Conservation (phyloP, 2,329 filamentous ascomycete species). For the Alternaria panax region DNA sequence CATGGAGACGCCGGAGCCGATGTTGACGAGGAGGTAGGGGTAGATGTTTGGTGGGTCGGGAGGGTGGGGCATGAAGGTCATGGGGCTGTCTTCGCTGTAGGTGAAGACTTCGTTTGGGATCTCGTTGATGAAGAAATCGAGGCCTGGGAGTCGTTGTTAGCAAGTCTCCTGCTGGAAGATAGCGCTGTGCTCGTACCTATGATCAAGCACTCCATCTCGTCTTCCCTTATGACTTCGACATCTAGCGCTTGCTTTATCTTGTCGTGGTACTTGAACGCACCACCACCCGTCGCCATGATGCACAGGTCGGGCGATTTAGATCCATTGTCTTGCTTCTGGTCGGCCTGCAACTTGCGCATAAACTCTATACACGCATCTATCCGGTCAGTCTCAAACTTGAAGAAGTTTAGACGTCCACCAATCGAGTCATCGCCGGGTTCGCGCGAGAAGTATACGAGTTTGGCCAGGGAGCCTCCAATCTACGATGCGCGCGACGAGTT, state of each 20-base stretch:
- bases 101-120: slow-evolving; percentile 98
- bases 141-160: slow-evolving; percentile 61
- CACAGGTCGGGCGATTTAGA: slow-evolving; percentile 75
- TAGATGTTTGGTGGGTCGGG: slow-evolving; percentile 74
- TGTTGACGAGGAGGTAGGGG: slow-evolving; percentile 97
- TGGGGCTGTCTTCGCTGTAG: slow-evolving; percentile 82
- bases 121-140: slow-evolving; percentile 99
- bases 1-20: slow-evolving; percentile 95
- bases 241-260: slow-evolving; percentile 82
- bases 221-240: slow-evolving; percentile 88
- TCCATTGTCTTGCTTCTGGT: slow-evolving; percentile 79
- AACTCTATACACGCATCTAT: slow-evolving; percentile 95
- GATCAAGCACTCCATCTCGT: slow-evolving; percentile 99
- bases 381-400: slow-evolving; percentile 93
- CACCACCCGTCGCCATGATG: slow-evolving; percentile 95
- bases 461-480: slow-evolving; percentile 95
- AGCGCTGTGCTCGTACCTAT: slow-evolving; percentile 67
- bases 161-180: not conserved
- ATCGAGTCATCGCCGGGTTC: slow-evolving; percentile 80
- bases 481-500: slow-evolving; percentile 50
- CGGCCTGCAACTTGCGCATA: slow-evolving; percentile 82
- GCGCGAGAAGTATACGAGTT: slow-evolving; percentile 95
- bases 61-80: slow-evolving; percentile 81
- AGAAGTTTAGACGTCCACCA: slow-evolving; percentile 90
- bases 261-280: slow-evolving; percentile 97